Evolutionary conservation across 2,329 filamentous ascomycete genomes (phyloP).

Genomic region (Fusarium penzigii): DNA sequence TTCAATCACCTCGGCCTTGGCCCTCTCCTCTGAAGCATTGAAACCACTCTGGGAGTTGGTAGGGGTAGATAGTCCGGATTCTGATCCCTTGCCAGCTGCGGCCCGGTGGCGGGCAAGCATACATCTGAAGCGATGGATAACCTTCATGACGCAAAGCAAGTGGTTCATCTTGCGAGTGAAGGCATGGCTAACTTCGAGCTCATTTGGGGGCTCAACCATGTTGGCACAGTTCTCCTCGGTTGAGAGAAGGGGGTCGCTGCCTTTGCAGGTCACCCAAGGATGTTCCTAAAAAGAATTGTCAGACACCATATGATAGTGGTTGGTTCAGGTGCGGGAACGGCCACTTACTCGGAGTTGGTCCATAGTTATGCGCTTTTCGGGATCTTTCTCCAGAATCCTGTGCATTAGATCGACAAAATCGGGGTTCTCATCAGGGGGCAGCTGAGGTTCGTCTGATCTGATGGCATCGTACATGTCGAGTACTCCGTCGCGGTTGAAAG

Average conservation of each 20-base stretch:
- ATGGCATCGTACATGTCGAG: slow-evolving; percentile 91
- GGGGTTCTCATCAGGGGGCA: slow-evolving; percentile 65
- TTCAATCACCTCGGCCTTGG: slow-evolving; percentile 50
- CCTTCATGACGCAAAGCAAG: slow-evolving; percentile 86
- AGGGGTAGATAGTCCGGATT: slow-evolving; percentile 10
- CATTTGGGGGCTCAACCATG: slow-evolving; percentile 79
- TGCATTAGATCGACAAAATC: slow-evolving; percentile 74
- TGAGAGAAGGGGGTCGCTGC: slow-evolving; percentile 75
- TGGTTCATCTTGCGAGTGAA: slow-evolving; percentile 90
- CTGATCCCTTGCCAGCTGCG: slow-evolving; percentile 2
- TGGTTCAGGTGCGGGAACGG: background rate
- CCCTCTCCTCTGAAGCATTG: slow-evolving; percentile 33
- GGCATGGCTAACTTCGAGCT: slow-evolving; percentile 85
- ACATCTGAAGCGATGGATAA: slow-evolving; percentile 83
- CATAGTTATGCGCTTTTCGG: slow-evolving; percentile 81
- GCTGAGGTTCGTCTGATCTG: slow-evolving; percentile 63
- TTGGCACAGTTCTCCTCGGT: slow-evolving; percentile 84
- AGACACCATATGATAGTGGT: background rate
- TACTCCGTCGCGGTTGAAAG: slow-evolving; percentile 77
- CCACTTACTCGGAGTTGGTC: slow-evolving; percentile 71
- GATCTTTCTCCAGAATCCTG: slow-evolving; percentile 80
- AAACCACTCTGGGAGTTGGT: slow-evolving; percentile 11
- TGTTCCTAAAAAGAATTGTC: slow-evolving; percentile 64
- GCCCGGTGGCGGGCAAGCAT: slow-evolving; percentile 50
- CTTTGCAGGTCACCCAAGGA: slow-evolving; percentile 85